These are phyloP conservation scores for Phialophora verrucosa DNA, from an alignment of 2,329 filamentous ascomycete genomes.

Conservation along the genomic window DNA sequence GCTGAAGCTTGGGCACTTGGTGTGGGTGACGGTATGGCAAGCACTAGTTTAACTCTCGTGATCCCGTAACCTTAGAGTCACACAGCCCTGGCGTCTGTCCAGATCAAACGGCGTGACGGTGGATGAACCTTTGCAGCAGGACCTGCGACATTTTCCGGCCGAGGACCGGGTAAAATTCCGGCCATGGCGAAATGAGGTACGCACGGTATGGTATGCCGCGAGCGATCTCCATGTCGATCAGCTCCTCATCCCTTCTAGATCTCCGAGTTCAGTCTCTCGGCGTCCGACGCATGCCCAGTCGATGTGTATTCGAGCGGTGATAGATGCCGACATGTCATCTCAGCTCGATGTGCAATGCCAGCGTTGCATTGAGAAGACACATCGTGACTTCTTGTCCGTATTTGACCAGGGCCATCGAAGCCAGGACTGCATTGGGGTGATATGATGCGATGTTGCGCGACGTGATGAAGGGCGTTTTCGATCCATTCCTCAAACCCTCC, in stretches of 20 bases:
- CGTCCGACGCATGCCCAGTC: not conserved
- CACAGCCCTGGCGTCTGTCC: not conserved
- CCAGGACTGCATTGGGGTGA: not conserved
- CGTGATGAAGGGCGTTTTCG: not conserved
- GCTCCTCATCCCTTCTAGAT: not conserved
- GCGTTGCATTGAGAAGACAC: not conserved
- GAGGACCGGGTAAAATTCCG: not conserved
- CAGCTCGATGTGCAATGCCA: no score
- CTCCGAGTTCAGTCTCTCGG: not conserved
- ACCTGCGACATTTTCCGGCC: not conserved
- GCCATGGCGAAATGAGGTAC: not conserved
- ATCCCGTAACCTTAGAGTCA: not conserved
- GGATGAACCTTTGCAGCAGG: not conserved
- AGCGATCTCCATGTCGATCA: no score
- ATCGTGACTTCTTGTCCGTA: not conserved
- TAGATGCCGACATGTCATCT: not conserved
- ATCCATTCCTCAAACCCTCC: not conserved
- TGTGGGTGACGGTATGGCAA: no score
- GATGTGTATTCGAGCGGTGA: not conserved
- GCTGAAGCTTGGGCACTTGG: no score
- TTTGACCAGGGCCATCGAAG: not conserved
- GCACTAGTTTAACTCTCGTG: not conserved
- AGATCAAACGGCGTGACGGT: not conserved
- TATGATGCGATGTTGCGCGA: not conserved
- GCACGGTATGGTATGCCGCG: not conserved